Evolutionary conservation across 805 yeast species (phyloP).

Genomic region (Kluyveromyces aestuarii): DNA sequence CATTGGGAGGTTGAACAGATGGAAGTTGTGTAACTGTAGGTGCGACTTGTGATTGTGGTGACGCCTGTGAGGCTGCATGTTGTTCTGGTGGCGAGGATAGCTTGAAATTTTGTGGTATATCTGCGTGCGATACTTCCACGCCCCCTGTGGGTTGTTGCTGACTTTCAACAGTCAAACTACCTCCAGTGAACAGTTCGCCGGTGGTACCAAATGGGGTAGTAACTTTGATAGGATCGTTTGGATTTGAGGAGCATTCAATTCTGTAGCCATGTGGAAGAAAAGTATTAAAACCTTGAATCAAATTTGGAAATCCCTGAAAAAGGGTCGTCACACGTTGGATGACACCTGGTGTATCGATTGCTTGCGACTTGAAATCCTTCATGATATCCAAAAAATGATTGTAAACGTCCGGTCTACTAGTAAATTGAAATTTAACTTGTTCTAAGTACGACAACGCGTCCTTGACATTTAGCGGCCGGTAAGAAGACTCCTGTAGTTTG

Average conservation of each 20-base stretch:
- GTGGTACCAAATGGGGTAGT: constrained; percentile 94
- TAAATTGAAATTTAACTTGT: constrained; percentile 89
- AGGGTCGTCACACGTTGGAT: constrained; percentile 88
- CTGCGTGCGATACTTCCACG: background rate
- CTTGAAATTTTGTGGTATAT: background rate
- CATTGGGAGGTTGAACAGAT: background rate
- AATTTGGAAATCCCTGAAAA: constrained; percentile 85
- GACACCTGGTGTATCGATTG: constrained; percentile 96
- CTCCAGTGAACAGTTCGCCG: constrained; percentile 21
- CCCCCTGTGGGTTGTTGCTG: background rate
- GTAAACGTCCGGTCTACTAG: constrained; percentile 88
- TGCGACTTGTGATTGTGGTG: background rate
- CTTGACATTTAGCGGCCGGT: constrained; percentile 84
- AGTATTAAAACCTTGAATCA: constrained; percentile 96
- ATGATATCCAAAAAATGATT: constrained; percentile 93
- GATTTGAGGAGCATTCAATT: constrained; percentile 84
- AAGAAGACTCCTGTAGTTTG: constrained; percentile 24
- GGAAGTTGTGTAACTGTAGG: background rate
- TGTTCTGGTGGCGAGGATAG: background rate
- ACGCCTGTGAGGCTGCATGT: background rate
- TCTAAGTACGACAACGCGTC: constrained; percentile 94
- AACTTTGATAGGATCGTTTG: constrained; percentile 85
- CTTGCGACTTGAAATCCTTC: constrained; percentile 97
- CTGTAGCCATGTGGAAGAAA: constrained; percentile 94
- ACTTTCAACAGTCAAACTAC: background rate